Conservation (phyloP, 768 basidiomycete genomes). For the Hortiboletus flavorubellus region DNA sequence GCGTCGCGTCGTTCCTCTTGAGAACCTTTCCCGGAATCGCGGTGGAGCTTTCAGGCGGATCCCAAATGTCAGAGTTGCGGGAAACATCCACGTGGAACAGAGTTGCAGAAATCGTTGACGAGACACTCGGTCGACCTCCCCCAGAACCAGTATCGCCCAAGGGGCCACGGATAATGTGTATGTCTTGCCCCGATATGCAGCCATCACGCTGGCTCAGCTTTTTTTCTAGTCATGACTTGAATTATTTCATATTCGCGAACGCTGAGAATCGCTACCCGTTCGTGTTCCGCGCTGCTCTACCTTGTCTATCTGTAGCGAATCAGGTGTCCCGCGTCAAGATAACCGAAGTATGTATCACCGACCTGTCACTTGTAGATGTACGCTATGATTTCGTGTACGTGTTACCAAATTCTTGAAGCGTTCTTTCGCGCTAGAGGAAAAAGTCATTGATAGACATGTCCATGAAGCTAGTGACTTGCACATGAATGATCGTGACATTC, state of each 20-base stretch:
- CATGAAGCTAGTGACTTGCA: too few relatives aligned
- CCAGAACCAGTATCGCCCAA: neutral
- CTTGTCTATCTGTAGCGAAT: neutral
- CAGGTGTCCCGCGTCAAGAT: neutral
- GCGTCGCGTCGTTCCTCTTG: constrained; percentile 19
- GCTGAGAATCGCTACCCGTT: neutral
- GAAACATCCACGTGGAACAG: constrained; percentile 22
- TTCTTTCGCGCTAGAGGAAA: too few relatives aligned
- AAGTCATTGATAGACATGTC: too few relatives aligned
- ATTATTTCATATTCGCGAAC: neutral
- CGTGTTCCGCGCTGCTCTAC: neutral
- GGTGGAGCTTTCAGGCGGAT: constrained; percentile 2
- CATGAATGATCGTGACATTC: too few relatives aligned
- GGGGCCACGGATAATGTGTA: constrained; percentile 18
- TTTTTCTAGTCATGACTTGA: constrained; percentile 11
- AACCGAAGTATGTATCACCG: neutral
- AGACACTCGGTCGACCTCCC: constrained; percentile 12
- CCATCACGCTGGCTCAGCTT: neutral
- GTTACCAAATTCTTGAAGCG: too few relatives aligned
- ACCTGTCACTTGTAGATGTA: too few relatives aligned
- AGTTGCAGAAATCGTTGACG: constrained; percentile 17
- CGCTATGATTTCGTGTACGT: too few relatives aligned
- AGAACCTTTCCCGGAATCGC: constrained; percentile 5
- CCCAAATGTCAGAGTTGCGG: constrained; percentile 5
- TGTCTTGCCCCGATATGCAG: neutral